phyloP scores from a whole-genome alignment of 108 stramenopile species.

The Skeletonema tropicum region DNA sequence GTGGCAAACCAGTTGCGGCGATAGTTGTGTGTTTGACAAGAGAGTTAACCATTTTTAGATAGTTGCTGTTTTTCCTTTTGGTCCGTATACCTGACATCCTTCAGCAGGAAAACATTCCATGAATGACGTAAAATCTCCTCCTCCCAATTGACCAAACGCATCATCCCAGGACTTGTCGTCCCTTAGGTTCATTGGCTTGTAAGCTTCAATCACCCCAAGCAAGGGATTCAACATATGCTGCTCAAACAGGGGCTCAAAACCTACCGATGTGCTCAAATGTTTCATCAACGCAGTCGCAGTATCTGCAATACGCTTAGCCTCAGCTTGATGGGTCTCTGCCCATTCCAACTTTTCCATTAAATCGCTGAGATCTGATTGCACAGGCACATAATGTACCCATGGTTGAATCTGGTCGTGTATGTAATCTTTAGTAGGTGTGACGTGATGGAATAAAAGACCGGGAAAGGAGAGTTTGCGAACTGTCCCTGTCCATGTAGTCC shows the following conservation, averaged over 20 bases:
- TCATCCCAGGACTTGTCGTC: not conserved
- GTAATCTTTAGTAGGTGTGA: constrained; percentile 20
- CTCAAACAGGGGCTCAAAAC: constrained; percentile 2
- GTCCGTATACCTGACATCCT: not conserved
- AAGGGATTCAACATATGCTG: constrained; percentile 9
- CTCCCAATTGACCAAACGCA: constrained; percentile 2
- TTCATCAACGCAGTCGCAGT: constrained; percentile 6
- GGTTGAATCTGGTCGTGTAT: constrained; percentile 17
- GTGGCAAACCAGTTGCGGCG: constrained; percentile 36
- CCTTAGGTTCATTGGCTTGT: constrained; percentile 4
- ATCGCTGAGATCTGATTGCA: constrained; percentile 5
- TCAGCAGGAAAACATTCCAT: not conserved
- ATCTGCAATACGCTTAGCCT: constrained; percentile 8
- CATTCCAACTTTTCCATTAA: constrained; percentile 23
- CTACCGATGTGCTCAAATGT: constrained; percentile 1
- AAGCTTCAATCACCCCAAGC: constrained; percentile 9
- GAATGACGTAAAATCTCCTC: not conserved
- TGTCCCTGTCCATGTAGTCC: constrained; percentile 12
- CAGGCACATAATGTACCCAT: constrained; percentile 28
- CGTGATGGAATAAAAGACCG: constrained; percentile 25
- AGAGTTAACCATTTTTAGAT: constrained; percentile 4
- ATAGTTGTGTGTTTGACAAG: constrained; percentile 39
- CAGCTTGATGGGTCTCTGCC: constrained; percentile 16
- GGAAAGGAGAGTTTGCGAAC: constrained; percentile 1
- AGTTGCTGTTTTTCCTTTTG: not conserved